Conservation (phyloP, 768 basidiomycete species). For the Hebeloma cylindrosporum region DNA sequence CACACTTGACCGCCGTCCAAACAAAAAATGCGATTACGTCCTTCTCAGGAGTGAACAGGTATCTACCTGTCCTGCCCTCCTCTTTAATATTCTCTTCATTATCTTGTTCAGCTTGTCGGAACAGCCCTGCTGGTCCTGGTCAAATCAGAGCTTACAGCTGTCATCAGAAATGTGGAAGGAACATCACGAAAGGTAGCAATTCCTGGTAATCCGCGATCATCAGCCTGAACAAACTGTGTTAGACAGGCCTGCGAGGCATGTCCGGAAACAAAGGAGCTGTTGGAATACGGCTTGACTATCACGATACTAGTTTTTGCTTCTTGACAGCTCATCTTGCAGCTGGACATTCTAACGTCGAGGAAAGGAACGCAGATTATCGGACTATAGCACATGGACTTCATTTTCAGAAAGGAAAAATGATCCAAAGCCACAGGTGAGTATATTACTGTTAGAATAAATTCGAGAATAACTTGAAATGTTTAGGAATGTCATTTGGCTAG, state of each 20-base stretch:
- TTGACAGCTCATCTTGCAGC: constrained; percentile 95
- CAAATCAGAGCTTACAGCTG: constrained; percentile 69
- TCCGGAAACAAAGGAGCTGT: constrained; percentile 98
- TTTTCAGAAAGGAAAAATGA: constrained; percentile 87
- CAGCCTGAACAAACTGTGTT: constrained; percentile 5
- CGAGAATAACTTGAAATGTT: neutral
- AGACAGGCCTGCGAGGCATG: constrained; percentile 92
- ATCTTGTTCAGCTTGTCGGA: constrained; percentile 74
- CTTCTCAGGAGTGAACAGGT: constrained; percentile 93
- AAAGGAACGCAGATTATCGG: constrained; percentile 88
- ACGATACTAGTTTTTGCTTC: constrained; percentile 93
- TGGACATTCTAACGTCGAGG: constrained; percentile 87
- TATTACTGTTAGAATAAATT: neutral
- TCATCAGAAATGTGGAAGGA: constrained; percentile 91
- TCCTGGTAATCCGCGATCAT: neutral
- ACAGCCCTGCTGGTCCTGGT: constrained; percentile 88
- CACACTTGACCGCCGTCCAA: constrained; percentile 68
- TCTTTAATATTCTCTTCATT: constrained; percentile 11
- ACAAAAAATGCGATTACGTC: constrained; percentile 73
- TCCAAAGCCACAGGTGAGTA: constrained; percentile 85
- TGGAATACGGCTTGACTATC: constrained; percentile 87
- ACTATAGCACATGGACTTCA: constrained; percentile 84
- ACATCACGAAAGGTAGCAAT: constrained; percentile 77
- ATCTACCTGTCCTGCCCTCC: constrained; percentile 9
- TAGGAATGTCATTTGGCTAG: constrained; percentile 92